Evolutionary conservation across 768 basidiomycete genomes (phyloP).

Genomic region (Lentinula raphanica): DNA sequence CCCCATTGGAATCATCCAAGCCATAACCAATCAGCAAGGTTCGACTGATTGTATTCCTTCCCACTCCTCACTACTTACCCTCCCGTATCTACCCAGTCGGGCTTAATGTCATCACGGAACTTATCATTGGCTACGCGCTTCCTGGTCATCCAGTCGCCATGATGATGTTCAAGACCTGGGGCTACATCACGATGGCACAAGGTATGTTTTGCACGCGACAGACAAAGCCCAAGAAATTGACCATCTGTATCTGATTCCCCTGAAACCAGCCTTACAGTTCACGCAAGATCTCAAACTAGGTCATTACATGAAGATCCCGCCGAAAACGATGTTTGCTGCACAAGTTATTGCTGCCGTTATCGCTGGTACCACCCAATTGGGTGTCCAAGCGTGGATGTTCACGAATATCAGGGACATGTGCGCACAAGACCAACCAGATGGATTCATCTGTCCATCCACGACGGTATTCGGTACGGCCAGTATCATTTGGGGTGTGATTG

Average conservation of each 20-base stretch:
- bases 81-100: constrained; percentile 34
- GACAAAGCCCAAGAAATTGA: background rate
- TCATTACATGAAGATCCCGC: constrained; percentile 75
- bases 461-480: constrained; percentile 76
- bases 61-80: background rate
- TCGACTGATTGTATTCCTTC: background rate
- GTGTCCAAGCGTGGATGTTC: constrained; percentile 77
- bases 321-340: constrained; percentile 64
- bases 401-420: constrained; percentile 53
- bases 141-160: constrained; percentile 68
- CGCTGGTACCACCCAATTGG: constrained; percentile 69
- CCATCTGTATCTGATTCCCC: background rate
- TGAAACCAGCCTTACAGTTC: constrained; percentile 30
- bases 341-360: constrained; percentile 66
- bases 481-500: constrained; percentile 80
- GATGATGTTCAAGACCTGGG: constrained; percentile 86
- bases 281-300: constrained; percentile 76
- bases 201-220: constrained; percentile 15
- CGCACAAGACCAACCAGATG: constrained; percentile 42
- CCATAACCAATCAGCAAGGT: constrained; percentile 72
- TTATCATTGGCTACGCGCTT: constrained; percentile 74
- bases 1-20: constrained; percentile 66
- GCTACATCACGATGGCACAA: constrained; percentile 67
- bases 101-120: constrained; percentile 71
- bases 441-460: constrained; percentile 67